Percentiles rank a stretch among this genome's conserved stretches.
These are phyloP conservation scores for Saussurea involucrata DNA, from an alignment of 129 eudicot species.

Conservation along the genomic window DNA sequence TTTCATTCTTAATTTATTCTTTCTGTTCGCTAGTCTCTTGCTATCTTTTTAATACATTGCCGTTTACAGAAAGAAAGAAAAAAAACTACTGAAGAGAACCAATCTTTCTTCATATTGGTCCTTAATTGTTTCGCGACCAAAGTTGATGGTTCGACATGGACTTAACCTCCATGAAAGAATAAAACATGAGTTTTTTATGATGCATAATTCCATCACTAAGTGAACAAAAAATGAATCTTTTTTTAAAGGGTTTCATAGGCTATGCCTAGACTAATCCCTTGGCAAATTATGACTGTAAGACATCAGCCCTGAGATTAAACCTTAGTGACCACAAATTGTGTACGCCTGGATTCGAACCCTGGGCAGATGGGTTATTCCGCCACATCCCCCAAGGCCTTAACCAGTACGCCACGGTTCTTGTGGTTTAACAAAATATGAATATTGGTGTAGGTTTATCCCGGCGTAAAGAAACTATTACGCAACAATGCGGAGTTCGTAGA, in stretches of 20 bases:
- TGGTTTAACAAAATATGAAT: not conserved
- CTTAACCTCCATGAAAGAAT: not conserved
- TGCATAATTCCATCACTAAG: not conserved
- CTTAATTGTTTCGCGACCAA: not conserved
- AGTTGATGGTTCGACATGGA: not conserved
- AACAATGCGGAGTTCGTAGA: conserved; percentile 57
- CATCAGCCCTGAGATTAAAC: too few relatives aligned
- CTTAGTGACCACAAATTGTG: too few relatives aligned
- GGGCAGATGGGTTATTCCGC: too few relatives aligned
- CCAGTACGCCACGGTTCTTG: too few relatives aligned
- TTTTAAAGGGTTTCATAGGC: too few relatives aligned
- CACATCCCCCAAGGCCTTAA: too few relatives aligned
- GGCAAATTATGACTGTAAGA: too few relatives aligned
- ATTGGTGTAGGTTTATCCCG: conserved; percentile 56
- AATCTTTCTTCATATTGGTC: not conserved
- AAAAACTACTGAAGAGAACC: not conserved
- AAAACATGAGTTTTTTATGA: not conserved
- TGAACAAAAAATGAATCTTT: conserved; percentile 1
- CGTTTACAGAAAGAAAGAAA: too few relatives aligned
- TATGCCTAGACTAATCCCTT: too few relatives aligned
- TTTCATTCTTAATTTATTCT: not conserved
- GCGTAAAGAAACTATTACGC: conserved; percentile 40
- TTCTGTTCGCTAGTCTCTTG: too few relatives aligned
- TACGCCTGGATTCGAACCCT: too few relatives aligned
- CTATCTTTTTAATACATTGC: too few relatives aligned